Base-by-base conservation (phyloP, 2,329 filamentous ascomycete species). In the Paramyrothecium roridum region DNA sequence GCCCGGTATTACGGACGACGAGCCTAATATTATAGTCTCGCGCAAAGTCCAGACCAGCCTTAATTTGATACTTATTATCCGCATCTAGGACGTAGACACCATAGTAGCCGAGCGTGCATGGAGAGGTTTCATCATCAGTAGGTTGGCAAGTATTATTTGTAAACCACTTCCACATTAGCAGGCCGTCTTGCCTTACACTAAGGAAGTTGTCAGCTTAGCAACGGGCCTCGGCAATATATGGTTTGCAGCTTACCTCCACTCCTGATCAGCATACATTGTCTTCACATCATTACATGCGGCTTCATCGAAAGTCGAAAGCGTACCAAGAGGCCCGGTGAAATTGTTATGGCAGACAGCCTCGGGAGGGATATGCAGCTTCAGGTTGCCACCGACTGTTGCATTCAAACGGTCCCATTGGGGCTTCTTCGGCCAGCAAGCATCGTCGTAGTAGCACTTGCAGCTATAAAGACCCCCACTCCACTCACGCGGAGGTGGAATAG, bases 1-100 rank as follows among this genome's bases (percentile, higher is more conserved):
- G 82, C 2, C 81, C 82, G 0, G 81, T 84, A 59, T 84, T 84
- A 56, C 79, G 76, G 56, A 85, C 75, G 30, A 83, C 70, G 0
- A 85, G 61, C 2, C 82, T 76, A 48, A 85, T 69, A 59, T 80
- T 80, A 58, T 79, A 66, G 8, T 74, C 57, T 1, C 65, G 65
- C 1, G 78, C 79, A 54, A 83, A 80, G 52, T 64, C 43, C 20
- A 55, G 20, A 17, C 50, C 54, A 22, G 22, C 23, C 26, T 50
- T 50, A 17, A 50, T 26, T 16, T 50, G 48, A 19, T 50, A 11
- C 48, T 50, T 34, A 12, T 21, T 30, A 22, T 70, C 60, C 1
- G 56, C 58, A 0, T 54, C 57, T 58, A 69, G 59, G 20, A 64
- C 62, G 48, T 73, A 73, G 30, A 71, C 64, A 8, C 69, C 69